Percentiles rank a stretch among this genome's conserved stretches.
Evolutionary conservation across 257 asterid genomes (phyloP).

Genomic region (Linderniella brevidens): DNA sequence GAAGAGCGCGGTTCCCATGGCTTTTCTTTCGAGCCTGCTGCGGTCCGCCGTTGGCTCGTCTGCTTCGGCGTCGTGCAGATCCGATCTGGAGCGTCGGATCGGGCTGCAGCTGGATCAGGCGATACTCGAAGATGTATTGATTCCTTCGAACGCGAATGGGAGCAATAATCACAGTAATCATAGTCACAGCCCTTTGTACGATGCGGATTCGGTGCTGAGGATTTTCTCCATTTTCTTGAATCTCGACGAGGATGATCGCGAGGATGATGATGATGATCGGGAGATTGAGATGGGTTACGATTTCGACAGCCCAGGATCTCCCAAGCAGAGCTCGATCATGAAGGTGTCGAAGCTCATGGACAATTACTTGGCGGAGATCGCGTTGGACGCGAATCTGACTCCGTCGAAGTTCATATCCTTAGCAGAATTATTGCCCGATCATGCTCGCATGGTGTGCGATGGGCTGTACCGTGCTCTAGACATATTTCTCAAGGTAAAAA

Average conservation of each 20-base stretch:
- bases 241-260: constrained; percentile 74
- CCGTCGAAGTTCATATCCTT: constrained; percentile 56
- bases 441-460: constrained; percentile 64
- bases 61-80: constrained; percentile 58
- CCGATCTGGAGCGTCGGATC: constrained; percentile 80
- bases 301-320: constrained; percentile 82
- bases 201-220: constrained; percentile 51
- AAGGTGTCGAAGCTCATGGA: constrained; percentile 78
- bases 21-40: constrained; percentile 63
- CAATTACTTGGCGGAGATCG: constrained; percentile 69
- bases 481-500: constrained; percentile 77
- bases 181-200: constrained; percentile 48
- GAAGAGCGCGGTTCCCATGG: constrained; percentile 77
- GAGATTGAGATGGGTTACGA: constrained; percentile 61
- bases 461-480: constrained; percentile 82
- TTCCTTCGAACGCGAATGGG: constrained; percentile 37
- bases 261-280: constrained; percentile 35
- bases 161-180: constrained; percentile 18
- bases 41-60: constrained; percentile 53
- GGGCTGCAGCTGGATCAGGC: constrained; percentile 88
- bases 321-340: constrained; percentile 75
- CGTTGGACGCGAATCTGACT: constrained; percentile 54
- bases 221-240: constrained; percentile 79
- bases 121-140: constrained; percentile 73
- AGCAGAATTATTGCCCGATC: constrained; percentile 76